Percentiles rank a stretch among this genome's conserved stretches.
These are phyloP conservation scores for Metschnikowia matae DNA, from an alignment of 805 yeast species.

Conservation along the genomic window DNA sequence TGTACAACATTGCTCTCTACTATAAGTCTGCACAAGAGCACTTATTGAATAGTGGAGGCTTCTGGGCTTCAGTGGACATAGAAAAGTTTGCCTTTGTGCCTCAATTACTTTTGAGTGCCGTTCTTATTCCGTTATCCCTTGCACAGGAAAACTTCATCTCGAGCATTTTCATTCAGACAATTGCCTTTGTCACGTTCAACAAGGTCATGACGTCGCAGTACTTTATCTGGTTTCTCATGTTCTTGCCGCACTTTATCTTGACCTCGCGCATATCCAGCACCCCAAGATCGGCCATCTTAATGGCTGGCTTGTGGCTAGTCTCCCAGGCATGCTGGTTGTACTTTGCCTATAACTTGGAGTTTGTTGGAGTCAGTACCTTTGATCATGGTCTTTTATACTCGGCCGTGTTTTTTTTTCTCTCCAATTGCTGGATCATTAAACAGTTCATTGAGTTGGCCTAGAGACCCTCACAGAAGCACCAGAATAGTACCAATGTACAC, in stretches of 20 bases:
- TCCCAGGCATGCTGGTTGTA: constrained; percentile 77
- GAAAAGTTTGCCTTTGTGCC: constrained; percentile 77
- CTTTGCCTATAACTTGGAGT: constrained; percentile 77
- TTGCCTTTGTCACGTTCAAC: constrained; percentile 42
- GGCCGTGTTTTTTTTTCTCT: constrained; percentile 54
- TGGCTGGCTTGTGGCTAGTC: constrained; percentile 56
- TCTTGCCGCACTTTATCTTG: constrained; percentile 69
- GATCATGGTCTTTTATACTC: constrained; percentile 54
- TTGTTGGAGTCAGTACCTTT: constrained; percentile 65
- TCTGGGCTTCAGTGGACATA: constrained; percentile 20
- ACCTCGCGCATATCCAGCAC: constrained; percentile 29
- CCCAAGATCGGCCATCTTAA: constrained; percentile 33
- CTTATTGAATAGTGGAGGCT: not conserved
- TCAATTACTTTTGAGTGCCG: constrained; percentile 58
- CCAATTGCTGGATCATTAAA: constrained; percentile 59
- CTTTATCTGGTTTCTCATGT: constrained; percentile 88
- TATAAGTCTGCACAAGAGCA: constrained; percentile 44
- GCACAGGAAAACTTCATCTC: constrained; percentile 31
- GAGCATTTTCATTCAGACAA: constrained; percentile 39
- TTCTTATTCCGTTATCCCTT: constrained; percentile 52
- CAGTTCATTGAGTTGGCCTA: constrained; percentile 40
- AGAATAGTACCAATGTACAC: no score
- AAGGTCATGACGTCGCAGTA: constrained; percentile 88
- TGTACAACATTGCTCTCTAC: constrained; percentile 74
- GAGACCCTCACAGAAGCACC: no score